Base-by-base conservation (phyloP, 2,329 filamentous ascomycete genomes). In the Scedosporium minutisporum region DNA sequence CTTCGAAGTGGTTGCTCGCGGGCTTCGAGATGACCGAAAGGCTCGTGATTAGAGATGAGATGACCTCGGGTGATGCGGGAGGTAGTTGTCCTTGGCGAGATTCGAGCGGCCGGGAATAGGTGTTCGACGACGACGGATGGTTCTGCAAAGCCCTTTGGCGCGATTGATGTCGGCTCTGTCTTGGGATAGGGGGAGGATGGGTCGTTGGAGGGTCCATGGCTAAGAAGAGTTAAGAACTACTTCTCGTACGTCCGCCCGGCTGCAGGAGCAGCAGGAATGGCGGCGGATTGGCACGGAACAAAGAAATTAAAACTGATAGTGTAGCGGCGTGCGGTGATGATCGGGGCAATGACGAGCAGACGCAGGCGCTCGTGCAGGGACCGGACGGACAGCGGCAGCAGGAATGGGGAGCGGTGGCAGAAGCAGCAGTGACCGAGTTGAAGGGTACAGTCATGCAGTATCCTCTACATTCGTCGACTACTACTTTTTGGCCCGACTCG, bases 1-100 rank as follows among this genome's bases (percentile, higher is more conserved):
- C 80, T 68, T 92, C 88, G 70, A 91, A 91, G 71, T 90, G 87
- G 64, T 83, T 80, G 71, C 82, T 85, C 62, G 87, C 82, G 23
- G 89, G 87, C 58, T 84, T 81, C 21, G 86, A 88, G 67, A 83
- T 90, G 69, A 85, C 84, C 68, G 85, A 85, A 44, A 88, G 80
- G 62, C 82, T 91, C 66, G 87, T 90, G 75, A 89, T 92, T 62
- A 86, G 77, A 62, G 81, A 83, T 27, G 84, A 86, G 63, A 88
- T 91, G 71, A 92, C 83, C 71, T 90, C 87, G 63, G 88, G 87
- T 58, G 84, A 85, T 14, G 83, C 79, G 48, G 81, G 77, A 27
- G 76, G 70, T 55, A 76, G 62, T 16, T 16, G 23, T 16, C n/a
- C 68, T 66, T 41, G 64, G 29, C 14, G 58, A 10, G 46, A 63